A percentile compares a stretch with the other conserved stretches of the same genome.
phyloP scores from a whole-genome alignment of 1,139 yeast species.

The Saccharomyces hybrid region DNA sequence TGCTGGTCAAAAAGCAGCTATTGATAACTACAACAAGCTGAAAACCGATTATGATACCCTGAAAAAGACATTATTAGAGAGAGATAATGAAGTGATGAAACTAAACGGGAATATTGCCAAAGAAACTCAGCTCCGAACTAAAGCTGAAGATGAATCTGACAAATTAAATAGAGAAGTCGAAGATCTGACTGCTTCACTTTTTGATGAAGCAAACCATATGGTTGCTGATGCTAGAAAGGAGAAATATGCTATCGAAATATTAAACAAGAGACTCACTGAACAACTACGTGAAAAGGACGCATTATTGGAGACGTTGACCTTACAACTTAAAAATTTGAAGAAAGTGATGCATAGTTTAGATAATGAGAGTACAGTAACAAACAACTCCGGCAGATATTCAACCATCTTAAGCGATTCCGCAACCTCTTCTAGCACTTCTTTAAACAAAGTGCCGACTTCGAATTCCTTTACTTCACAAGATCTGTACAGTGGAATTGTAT shows the following conservation, averaged over 20 bases:
- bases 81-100: slow-evolving; percentile 34
- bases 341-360: slow-evolving; percentile 43
- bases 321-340: slow-evolving; percentile 66
- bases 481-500: slow-evolving; percentile 28
- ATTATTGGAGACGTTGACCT: slow-evolving; percentile 57
- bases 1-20: slow-evolving; percentile 15
- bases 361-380: slow-evolving; percentile 25
- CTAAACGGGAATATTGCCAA: slow-evolving; percentile 30
- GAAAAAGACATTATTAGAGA: slow-evolving; percentile 31
- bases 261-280: slow-evolving; percentile 46
- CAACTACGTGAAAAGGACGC: slow-evolving; percentile 68
- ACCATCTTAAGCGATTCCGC: slow-evolving; percentile 14
- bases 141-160: slow-evolving; percentile 52
- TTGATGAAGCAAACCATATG: slow-evolving; percentile 75
- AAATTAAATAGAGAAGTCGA: slow-evolving; percentile 64
- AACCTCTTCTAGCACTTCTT: slow-evolving; percentile 16
- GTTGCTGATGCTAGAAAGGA: slow-evolving; percentile 64
- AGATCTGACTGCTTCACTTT: slow-evolving; percentile 65
- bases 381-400: slow-evolving; percentile 13
- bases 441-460: slow-evolving; percentile 13
- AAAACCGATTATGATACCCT: slow-evolving; percentile 21
- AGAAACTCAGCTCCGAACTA: slow-evolving; percentile 38
- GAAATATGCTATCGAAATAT: slow-evolving; percentile 44
- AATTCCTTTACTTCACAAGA: slow-evolving; percentile 11
- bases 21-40: slow-evolving; percentile 13